Percentiles rank a stretch among this genome's conserved stretches.
Evolutionary conservation across 345 rosid species (phyloP).

Genomic region (Bruguiera gymnorhiza): DNA sequence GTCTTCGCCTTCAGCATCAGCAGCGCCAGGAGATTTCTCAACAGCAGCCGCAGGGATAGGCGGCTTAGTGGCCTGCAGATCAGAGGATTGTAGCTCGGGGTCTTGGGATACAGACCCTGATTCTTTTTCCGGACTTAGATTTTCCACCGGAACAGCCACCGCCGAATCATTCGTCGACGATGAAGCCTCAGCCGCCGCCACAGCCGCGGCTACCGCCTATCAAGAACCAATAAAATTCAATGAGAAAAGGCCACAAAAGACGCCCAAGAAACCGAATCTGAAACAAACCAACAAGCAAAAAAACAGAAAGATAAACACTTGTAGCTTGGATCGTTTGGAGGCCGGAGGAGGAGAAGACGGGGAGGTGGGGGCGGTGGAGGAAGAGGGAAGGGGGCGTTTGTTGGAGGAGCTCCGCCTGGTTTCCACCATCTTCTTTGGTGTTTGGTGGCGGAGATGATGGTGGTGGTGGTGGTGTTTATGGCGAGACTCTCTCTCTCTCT

Average conservation of each 20-base stretch:
- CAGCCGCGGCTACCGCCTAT: constrained; percentile 33
- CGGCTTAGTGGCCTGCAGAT: constrained; percentile 50
- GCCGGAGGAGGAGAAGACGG: not conserved
- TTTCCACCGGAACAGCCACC: constrained; percentile 31
- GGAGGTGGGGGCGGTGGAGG: too few species aligned
- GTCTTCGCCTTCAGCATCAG: constrained; percentile 46
- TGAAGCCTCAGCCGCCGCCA: constrained; percentile 45
- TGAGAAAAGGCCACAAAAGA: not conserved
- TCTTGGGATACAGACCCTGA: constrained; percentile 54
- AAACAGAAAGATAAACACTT: not conserved
- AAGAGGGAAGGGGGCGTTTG: too few species aligned
- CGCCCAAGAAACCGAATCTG: not conserved
- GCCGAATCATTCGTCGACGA: constrained; percentile 47
- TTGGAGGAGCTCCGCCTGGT: too few species aligned
- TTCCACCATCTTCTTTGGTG: too few species aligned
- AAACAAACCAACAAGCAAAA: not conserved
- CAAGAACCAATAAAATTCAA: constrained; percentile 27
- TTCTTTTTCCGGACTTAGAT: constrained; percentile 42
- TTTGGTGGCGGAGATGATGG: too few species aligned
- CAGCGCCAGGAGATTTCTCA: constrained; percentile 31
- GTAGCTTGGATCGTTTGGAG: constrained; percentile 2
- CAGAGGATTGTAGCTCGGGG: constrained; percentile 60
- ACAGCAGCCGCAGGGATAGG: constrained; percentile 32
- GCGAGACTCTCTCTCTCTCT: too few species aligned
- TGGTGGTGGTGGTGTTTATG: too few species aligned